Base-by-base conservation (phyloP, 768 basidiomycete genomes). In the Hirschioporus abietinus region DNA sequence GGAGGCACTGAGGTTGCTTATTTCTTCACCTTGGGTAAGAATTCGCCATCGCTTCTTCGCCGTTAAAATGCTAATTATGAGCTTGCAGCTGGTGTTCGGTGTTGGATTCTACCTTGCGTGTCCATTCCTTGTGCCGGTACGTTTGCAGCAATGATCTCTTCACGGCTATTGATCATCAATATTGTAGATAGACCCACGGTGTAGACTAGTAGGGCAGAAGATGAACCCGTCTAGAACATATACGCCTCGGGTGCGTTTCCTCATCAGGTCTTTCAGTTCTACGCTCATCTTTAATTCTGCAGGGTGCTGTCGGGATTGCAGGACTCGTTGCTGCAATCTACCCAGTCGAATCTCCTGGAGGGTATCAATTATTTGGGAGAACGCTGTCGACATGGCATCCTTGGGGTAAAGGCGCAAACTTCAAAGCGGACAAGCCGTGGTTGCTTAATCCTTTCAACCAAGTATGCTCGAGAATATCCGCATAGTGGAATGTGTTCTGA, bases 191-290 rank as follows among this genome's bases (percentile, higher is more conserved):
- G 86, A 87, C 71, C 85, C 84, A 8, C 77, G 85, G 34, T 84
- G 82, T 67, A 78, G 88, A 42, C 73, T 91, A 0, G 80, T 86
- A 6, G 87, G 85, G 0, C 89, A 90, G 67, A 91, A 91, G 74
- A 89, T 90, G 86, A 91, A 91, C 65, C 89, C 89, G 0, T 88
- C 88, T 0, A 77, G 89, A 8, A 88, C 87, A 0, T 87, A 79
- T 67, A 91, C 89, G 0, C 86, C 88, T 9, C 78, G 83, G 57
- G 86, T 86, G 72, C 30, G 30, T 58, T 80, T 74, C 23, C 1
- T 25, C 10, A 30, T 52, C 24, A 2, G 4, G 0, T 35, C 7
- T 27, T 34, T 18, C 15, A 65, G 35, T 34, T 30, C 17, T 68
- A 65, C 2, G 35, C 12, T 6, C 65, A 12, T 26, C 65, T 61